phyloP scores from a whole-genome alignment of 139 green algal species.

The Pleodorina starrii region DNA sequence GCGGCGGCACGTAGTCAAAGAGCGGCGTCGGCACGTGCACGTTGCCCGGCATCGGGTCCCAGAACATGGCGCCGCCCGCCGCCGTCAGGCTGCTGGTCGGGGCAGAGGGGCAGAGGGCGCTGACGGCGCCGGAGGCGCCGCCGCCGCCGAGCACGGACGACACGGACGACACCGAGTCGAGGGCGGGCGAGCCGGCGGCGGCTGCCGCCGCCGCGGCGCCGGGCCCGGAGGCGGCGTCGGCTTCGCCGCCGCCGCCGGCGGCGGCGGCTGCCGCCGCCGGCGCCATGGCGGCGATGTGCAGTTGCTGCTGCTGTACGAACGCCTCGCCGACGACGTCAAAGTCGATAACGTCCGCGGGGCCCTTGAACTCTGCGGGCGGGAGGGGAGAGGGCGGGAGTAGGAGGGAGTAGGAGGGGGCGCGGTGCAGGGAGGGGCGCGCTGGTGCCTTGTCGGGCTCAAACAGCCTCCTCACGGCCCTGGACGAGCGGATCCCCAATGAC shows the following conservation, averaged over 20 bases:
- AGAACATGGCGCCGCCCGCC: neutral
- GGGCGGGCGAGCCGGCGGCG: too few relatives aligned
- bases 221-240: neutral
- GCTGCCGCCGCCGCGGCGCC: neutral
- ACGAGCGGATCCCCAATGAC: too few relatives aligned
- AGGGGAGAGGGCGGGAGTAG: neutral
- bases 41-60: conserved; percentile 45
- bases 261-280: neutral
- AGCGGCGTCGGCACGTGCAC: conserved; percentile 90
- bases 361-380: conserved; percentile 77
- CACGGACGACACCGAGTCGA: too few relatives aligned
- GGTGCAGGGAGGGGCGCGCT: too few relatives aligned
- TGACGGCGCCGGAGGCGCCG: neutral
- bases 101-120: neutral
- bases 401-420: too few relatives aligned
- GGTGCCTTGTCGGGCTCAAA: too few relatives aligned
- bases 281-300: neutral
- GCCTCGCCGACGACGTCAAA: conserved; percentile 74
- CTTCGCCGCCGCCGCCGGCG: neutral
- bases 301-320: conserved; percentile 49
- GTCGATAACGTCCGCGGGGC: conserved; percentile 74
- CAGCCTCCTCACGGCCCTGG: too few relatives aligned
- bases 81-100: neutral
- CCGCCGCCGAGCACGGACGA: too few relatives aligned
- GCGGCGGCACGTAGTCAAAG: conserved; percentile 96